Base-by-base conservation (phyloP, 2,329 filamentous ascomycete genomes). In the Pseudogymnoascus sp. region DNA sequence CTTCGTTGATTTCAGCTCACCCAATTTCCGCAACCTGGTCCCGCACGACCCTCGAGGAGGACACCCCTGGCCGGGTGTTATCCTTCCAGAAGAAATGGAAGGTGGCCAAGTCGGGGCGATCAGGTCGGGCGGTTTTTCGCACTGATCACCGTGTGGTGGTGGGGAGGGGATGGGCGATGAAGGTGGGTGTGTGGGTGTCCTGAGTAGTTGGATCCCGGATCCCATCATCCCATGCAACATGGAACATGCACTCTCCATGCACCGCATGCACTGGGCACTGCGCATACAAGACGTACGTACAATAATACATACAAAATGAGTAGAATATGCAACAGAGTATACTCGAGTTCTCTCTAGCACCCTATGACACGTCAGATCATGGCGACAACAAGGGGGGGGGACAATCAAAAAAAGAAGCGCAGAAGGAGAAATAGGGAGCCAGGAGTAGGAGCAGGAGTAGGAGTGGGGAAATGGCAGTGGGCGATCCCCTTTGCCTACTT, bases 121-220 rank as follows among this genome's bases (percentile, higher is more conserved):
- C 46, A 53, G 46, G 46, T 12, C 46, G 46, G 26, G 26, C 46
- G 46, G 46, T 31, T 53, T 53, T 53, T 53, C 46, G 46, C 46
- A 53, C 46, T 53, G 46, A 53, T 53, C 46, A 53, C 46, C 26
- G 46, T 53, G 46, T 53, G 46, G 46, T 53, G 46, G 46, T 53
- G 46, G 24, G 24, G 46, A 53, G 46, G 24, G 14, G 46, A 53
- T 53, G 46, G n/a, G 14, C 19, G 24, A 3, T 31, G 46, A 16
- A n/a, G 46, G n/a, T 31, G 43, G 26, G n/a, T 53, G 14, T n/a
- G 24, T 53, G 46, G 46, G 26, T 53, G 46, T 19, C 26, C 46
- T 53, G 46, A 28, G 43, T 16, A 53, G 43, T 28, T 53, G 24
- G 24, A 53, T 53, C 26, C 43, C 24, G 14, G 43, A 53, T 53